phyloP scores from a whole-genome alignment of 2,329 filamentous ascomycete species.

The Ceratocystis cacaofunesta region DNA sequence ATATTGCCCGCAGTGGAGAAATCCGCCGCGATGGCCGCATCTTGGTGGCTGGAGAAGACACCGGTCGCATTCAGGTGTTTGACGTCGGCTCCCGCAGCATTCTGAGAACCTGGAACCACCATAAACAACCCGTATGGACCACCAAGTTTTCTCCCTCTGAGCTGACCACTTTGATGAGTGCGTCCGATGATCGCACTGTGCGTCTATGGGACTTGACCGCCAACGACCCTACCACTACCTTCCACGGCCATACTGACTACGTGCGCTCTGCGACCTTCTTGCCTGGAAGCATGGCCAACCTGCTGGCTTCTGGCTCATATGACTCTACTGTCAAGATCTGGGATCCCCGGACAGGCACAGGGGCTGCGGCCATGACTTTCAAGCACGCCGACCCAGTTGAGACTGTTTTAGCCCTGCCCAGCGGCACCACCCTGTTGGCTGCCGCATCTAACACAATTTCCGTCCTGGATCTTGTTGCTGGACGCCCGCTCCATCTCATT shows the following conservation, averaged over 20 bases:
- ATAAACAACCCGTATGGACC: slow-evolving; percentile 87
- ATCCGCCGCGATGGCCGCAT: slow-evolving; percentile 80
- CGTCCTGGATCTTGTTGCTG: slow-evolving; percentile 83
- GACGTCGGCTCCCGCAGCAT: slow-evolving; percentile 80
- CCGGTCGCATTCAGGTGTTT: slow-evolving; percentile 86
- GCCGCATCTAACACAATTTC: slow-evolving; percentile 76
- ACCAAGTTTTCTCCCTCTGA: slow-evolving; percentile 86
- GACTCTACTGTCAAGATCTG: slow-evolving; percentile 86
- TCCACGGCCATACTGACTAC: slow-evolving; percentile 82
- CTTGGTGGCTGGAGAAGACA: slow-evolving; percentile 80
- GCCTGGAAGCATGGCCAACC: slow-evolving; percentile 54
- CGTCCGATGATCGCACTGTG: slow-evolving; percentile 84
- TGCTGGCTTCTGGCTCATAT: slow-evolving; percentile 83
- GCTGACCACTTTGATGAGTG: slow-evolving; percentile 72
- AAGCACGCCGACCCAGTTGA: slow-evolving; percentile 86
- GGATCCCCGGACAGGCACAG: slow-evolving; percentile 61
- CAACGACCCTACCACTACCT: slow-evolving; percentile 59
- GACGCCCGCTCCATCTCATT: slow-evolving; percentile 71
- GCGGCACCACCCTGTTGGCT: slow-evolving; percentile 73
- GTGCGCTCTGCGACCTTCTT: slow-evolving; percentile 79
- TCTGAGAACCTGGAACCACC: slow-evolving; percentile 84
- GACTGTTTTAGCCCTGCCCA: slow-evolving; percentile 70
- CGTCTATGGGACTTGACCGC: slow-evolving; percentile 85
- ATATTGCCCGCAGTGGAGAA: slow-evolving; percentile 78
- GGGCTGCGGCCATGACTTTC: slow-evolving; percentile 70